Evolutionary conservation across 2,329 filamentous ascomycete genomes (phyloP).

Genomic region (Aplosporella prunicola): DNA sequence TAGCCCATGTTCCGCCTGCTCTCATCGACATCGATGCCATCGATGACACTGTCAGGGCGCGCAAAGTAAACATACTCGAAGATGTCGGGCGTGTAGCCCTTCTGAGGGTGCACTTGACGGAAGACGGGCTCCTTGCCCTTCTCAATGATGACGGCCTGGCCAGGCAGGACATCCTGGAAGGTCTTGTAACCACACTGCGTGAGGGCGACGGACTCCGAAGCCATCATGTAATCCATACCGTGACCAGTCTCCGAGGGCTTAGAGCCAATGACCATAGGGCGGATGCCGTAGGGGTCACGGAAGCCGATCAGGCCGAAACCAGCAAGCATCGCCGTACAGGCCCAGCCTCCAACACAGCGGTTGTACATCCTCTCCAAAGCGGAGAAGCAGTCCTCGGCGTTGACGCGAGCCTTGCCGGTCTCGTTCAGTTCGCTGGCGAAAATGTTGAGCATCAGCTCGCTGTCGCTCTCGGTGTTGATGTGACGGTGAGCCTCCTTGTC

Average conservation of each 20-base stretch:
- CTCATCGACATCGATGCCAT: constrained; percentile 78
- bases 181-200: constrained; percentile 70
- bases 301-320: constrained; percentile 74
- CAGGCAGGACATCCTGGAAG: constrained; percentile 69
- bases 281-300: constrained; percentile 71
- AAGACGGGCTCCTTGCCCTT: constrained; percentile 69
- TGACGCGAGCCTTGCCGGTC: constrained; percentile 72
- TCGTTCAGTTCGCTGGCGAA: constrained; percentile 75
- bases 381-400: constrained; percentile 66
- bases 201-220: constrained; percentile 78
- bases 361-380: constrained; percentile 64
- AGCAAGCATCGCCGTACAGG: constrained; percentile 73
- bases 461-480: constrained; percentile 85
- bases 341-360: constrained; percentile 65
- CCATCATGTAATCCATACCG: constrained; percentile 78
- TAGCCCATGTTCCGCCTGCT: constrained; percentile 81
- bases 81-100: constrained; percentile 71
- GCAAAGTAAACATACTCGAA: constrained; percentile 88
- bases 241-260: constrained; percentile 56
- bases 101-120: constrained; percentile 59
- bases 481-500: constrained; percentile 74
- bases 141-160: constrained; percentile 75
- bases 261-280: constrained; percentile 70
- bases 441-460: constrained; percentile 79
- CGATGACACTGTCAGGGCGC: constrained; percentile 70